These are phyloP conservation scores for Vigna mungo DNA, from an alignment of 306 rosid species.

Conservation along the genomic window DNA sequence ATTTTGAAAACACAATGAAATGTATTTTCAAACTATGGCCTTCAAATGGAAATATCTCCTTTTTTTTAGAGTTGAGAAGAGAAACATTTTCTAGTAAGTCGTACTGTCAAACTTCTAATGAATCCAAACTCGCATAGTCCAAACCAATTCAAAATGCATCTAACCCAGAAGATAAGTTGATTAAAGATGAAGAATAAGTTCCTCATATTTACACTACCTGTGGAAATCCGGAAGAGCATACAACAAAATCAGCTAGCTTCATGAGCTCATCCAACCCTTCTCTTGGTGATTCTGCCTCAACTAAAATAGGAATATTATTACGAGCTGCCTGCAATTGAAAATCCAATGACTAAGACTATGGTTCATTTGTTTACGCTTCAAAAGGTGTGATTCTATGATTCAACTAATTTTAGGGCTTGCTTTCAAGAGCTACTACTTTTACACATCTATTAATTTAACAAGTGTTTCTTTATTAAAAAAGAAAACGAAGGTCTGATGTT, in stretches of 20 bases:
- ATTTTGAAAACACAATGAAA: constrained; percentile 35
- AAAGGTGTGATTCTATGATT: background rate
- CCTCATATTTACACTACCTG: constrained; percentile 54
- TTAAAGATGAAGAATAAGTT: constrained; percentile 18
- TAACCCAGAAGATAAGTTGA: constrained; percentile 28
- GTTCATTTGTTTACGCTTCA: background rate
- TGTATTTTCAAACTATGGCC: constrained; percentile 25
- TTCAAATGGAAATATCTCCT: constrained; percentile 27
- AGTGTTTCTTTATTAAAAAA: background rate
- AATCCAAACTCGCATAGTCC: constrained; percentile 27
- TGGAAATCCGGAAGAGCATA: constrained; percentile 85
- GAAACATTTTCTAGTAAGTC: constrained; percentile 13
- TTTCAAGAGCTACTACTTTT: background rate
- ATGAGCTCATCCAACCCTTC: constrained; percentile 87
- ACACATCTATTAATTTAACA: background rate
- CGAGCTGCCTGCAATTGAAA: constrained; percentile 68
- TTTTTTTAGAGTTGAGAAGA: constrained; percentile 10
- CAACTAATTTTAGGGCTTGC: background rate
- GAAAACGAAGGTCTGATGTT: constrained; percentile 1
- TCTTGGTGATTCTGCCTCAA: constrained; percentile 80
- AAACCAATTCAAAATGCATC: constrained; percentile 24
- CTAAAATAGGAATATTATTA: constrained; percentile 70
- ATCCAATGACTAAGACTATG: constrained; percentile 41
- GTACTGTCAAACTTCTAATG: constrained; percentile 13
- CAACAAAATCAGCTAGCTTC: constrained; percentile 70